These are phyloP conservation scores for Kurtzmaniella cleridarum DNA, from an alignment of 805 yeast genomes.

Conservation along the genomic window DNA sequence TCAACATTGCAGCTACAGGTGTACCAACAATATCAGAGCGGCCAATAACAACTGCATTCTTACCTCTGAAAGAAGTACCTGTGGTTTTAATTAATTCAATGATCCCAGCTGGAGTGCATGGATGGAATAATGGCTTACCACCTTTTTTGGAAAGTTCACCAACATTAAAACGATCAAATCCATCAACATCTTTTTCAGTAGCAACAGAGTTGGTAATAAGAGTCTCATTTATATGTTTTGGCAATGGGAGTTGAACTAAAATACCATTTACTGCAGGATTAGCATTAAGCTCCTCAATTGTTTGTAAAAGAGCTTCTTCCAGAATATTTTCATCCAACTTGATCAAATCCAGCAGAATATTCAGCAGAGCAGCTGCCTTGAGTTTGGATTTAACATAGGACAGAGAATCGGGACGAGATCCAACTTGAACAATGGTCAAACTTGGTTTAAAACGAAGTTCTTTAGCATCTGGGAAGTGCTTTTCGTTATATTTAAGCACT, in stretches of 20 bases:
- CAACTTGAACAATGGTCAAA: slow-evolving; percentile 84
- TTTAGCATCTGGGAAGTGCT: slow-evolving; percentile 17
- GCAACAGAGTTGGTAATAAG: slow-evolving; percentile 75
- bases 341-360: slow-evolving; percentile 60
- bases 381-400: slow-evolving; percentile 90
- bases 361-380: slow-evolving; percentile 83
- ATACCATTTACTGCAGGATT: slow-evolving; percentile 81
- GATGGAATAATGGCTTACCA: slow-evolving; percentile 76
- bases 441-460: slow-evolving; percentile 57
- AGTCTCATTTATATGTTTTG: slow-evolving; percentile 73
- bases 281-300: slow-evolving; percentile 59
- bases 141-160: slow-evolving; percentile 88
- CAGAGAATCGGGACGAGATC: slow-evolving; percentile 82
- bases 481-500: slow-evolving; percentile 31
- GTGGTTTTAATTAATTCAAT: slow-evolving; percentile 72
- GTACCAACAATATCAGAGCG: slow-evolving; percentile 95
- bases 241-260: slow-evolving; percentile 86
- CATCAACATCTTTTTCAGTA: slow-evolving; percentile 88
- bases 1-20: slow-evolving; percentile 82
- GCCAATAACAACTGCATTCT: slow-evolving; percentile 86
- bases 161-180: slow-evolving; percentile 81
- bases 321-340: slow-evolving; percentile 59
- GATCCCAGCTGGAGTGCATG: slow-evolving; percentile 95
- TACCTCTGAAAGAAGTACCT: slow-evolving; percentile 65
- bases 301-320: slow-evolving; percentile 55